phyloP scores from a whole-genome alignment of 371 early-diverging fungal genomes.

The Rhizopus microsporus region DNA sequence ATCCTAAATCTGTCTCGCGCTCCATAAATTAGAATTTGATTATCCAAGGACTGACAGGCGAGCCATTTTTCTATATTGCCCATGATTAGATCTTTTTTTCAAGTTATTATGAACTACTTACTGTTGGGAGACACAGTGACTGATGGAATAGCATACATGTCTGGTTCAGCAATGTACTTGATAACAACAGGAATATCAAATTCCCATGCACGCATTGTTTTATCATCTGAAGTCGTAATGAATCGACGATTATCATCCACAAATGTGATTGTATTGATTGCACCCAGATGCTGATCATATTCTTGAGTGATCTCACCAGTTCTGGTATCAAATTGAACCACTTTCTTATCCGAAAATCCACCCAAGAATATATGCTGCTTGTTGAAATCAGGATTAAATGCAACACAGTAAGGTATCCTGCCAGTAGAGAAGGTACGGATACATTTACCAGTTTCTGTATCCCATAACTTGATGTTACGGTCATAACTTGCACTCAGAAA shows the following conservation, averaged over 20 bases:
- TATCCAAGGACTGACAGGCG: constrained; percentile 93
- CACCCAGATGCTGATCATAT: constrained; percentile 96
- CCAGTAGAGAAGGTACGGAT: constrained; percentile 76
- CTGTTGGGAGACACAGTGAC: constrained; percentile 87
- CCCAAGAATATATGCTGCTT: constrained; percentile 86
- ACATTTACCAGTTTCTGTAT: constrained; percentile 94
- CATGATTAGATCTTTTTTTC: background rate
- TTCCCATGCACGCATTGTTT: constrained; percentile 97
- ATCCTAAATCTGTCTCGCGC: constrained; percentile 85
- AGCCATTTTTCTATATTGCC: constrained; percentile 80
- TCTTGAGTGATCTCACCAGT: constrained; percentile 87
- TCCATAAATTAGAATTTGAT: constrained; percentile 89
- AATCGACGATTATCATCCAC: constrained; percentile 93
- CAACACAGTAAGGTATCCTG: constrained; percentile 85
- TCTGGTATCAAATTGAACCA: constrained; percentile 83
- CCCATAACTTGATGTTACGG: constrained; percentile 92
- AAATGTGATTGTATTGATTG: constrained; percentile 96
- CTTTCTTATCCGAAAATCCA: constrained; percentile 92
- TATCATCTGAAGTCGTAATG: constrained; percentile 95
- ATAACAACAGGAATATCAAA: constrained; percentile 96
- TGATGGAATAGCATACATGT: constrained; percentile 95
- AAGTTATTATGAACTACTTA: constrained; percentile 39
- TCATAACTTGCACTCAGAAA: constrained; percentile 94
- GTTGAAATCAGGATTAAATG: constrained; percentile 86
- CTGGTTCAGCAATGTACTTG: constrained; percentile 94